A percentile compares a stretch with the other conserved stretches of the same genome.
Conservation (phyloP, 2,329 filamentous ascomycete genomes). For the Aspergillus proliferans region DNA sequence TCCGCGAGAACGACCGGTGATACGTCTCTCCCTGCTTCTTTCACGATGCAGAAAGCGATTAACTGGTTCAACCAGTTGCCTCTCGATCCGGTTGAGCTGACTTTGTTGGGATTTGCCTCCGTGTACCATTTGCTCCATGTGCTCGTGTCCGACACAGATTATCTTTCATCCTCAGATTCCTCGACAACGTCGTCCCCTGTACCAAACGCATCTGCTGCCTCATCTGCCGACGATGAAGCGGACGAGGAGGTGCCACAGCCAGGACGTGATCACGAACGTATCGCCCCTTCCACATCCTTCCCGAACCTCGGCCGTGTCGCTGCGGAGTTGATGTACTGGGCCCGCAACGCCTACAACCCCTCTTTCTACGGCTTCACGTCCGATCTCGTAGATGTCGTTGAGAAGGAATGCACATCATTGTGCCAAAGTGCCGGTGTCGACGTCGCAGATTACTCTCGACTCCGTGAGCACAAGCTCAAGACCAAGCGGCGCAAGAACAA, state of each 20-base stretch:
- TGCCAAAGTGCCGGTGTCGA: conserved; percentile 33
- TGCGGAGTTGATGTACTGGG: conserved; percentile 38
- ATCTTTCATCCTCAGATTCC: conserved; percentile 29
- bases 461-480: conserved; percentile 18
- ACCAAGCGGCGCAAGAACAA: conserved; percentile 15
- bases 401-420: conserved; percentile 31
- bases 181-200: conserved; percentile 20
- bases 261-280: background rate
- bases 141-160: conserved; percentile 35
- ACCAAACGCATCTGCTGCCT: conserved; percentile 9
- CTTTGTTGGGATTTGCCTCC: conserved; percentile 36
- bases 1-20: conserved; percentile 31
- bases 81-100: conserved; percentile 39
- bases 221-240: conserved; percentile 24
- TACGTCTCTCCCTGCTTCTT: conserved; percentile 26
- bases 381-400: conserved; percentile 31
- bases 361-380: conserved; percentile 37
- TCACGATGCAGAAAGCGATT: conserved; percentile 36
- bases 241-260: conserved; percentile 2
- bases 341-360: conserved; percentile 39
- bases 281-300: conserved; percentile 17
- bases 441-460: conserved; percentile 22
- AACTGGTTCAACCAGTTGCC: conserved; percentile 38
- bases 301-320: conserved; percentile 34
- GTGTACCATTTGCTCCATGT: conserved; percentile 38